These are phyloP conservation scores for Backusella mclennaniae DNA, from an alignment of 192 early-diverging fungal genomes.

Conservation along the genomic window DNA sequence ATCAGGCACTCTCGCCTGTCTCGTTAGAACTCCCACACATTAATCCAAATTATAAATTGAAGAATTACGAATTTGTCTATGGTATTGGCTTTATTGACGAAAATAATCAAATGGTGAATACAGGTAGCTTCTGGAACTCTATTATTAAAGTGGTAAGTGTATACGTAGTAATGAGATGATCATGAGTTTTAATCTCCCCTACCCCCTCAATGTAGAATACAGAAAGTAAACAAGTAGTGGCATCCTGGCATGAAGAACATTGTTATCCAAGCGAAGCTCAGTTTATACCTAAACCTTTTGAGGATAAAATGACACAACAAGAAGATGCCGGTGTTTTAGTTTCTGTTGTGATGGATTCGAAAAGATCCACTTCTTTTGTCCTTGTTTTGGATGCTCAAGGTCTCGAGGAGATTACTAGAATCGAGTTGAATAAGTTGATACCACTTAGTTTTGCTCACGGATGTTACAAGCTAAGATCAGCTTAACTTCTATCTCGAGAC, in stretches of 20 bases:
- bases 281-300: constrained; percentile 62
- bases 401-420: constrained; percentile 63
- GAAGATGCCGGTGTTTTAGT: constrained; percentile 81
- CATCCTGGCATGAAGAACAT: constrained; percentile 52
- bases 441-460: constrained; percentile 76
- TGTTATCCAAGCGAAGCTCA: constrained; percentile 80
- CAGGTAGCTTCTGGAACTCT: constrained; percentile 40
- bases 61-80: constrained; percentile 34
- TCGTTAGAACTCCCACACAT: constrained; percentile 42
- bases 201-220: constrained; percentile 30
- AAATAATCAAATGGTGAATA: neutral
- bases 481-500: neutral
- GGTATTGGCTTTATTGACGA: constrained; percentile 35
- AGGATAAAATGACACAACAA: constrained; percentile 31
- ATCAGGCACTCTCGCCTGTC: constrained; percentile 13
- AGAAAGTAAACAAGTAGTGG: constrained; percentile 32
- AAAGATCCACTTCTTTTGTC: constrained; percentile 62
- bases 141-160: constrained; percentile 46
- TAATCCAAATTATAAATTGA: constrained; percentile 33
- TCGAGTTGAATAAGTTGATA: constrained; percentile 61
- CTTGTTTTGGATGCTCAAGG: constrained; percentile 72
- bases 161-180: neutral
- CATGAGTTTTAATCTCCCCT: neutral
- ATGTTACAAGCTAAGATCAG: constrained; percentile 29
- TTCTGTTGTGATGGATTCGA: constrained; percentile 71